Percentiles rank a stretch among this genome's conserved stretches.
Evolutionary conservation across 352 stramenopile genomes (phyloP).

Genomic region (Pythium vanterpoolii): DNA sequence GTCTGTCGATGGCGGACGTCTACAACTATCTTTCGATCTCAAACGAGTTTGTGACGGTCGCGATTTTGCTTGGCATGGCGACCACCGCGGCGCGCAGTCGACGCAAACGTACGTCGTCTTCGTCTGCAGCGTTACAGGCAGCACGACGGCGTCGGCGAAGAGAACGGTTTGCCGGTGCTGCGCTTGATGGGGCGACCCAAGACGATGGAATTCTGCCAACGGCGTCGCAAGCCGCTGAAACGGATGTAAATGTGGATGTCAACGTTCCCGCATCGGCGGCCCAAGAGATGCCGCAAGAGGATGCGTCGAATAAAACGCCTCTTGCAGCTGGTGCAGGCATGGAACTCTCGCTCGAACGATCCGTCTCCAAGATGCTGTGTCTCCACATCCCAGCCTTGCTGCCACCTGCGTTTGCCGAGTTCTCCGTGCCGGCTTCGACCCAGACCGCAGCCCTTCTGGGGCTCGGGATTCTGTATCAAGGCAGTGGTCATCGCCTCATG

Average conservation of each 20-base stretch:
- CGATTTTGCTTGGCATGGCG: slow-evolving; percentile 96
- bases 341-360: slow-evolving; percentile 75
- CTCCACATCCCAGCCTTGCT: slow-evolving; percentile 97
- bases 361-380: slow-evolving; percentile 97
- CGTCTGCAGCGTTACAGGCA: slow-evolving; percentile 9
- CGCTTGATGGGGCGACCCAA: slow-evolving; percentile 14
- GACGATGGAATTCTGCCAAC: slow-evolving; percentile 17
- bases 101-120: slow-evolving; percentile 30
- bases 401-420: slow-evolving; percentile 91
- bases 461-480: slow-evolving; percentile 95
- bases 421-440: slow-evolving; percentile 94
- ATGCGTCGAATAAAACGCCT: slow-evolving; percentile 25
- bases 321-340: slow-evolving; percentile 36
- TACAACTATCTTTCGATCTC: slow-evolving; percentile 98
- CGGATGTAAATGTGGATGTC: slow-evolving; percentile 15
- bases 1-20: slow-evolving; percentile 96
- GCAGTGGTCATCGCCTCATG: slow-evolving; percentile 95
- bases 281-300: slow-evolving; percentile 2
- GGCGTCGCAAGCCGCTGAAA: slow-evolving; percentile 13
- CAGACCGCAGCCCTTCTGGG: slow-evolving; percentile 95
- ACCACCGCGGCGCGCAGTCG: slow-evolving; percentile 90
- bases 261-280: slow-evolving; percentile 12
- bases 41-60: slow-evolving; percentile 95
- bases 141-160: slow-evolving; percentile 7
- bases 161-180: slow-evolving; percentile 1